Evolutionary conservation across 2,329 filamentous ascomycete species (phyloP), one percentile per base, ranked within the genome.

Genomic region (Aspergillus awamori): DNA sequence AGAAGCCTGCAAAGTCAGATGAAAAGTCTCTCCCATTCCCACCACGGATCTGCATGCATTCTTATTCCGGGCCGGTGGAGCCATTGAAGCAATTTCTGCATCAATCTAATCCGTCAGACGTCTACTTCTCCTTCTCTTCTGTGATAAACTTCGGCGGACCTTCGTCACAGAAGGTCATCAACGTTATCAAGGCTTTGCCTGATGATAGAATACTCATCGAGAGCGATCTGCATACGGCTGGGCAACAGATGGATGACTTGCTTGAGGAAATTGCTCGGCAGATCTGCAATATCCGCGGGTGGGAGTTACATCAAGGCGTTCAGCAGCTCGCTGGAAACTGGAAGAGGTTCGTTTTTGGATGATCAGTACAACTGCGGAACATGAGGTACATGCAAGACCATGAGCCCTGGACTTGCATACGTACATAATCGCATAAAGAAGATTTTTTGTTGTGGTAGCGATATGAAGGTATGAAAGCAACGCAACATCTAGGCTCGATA

Each of bases 41-140:
- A 4, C 93, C 93, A 0, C 83, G 93, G 8, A 89, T 98, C 72
- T 99, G 95, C 72, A 86, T 99, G 61, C 95, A 99, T 76, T 97
- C 93, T 0, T 99, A 93, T 76, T 96, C 91, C 52, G 94, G 92
- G 0, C 85, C 89, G 5, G 82, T 86, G 10, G 88, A 95, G 59
- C 84, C 89, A 33, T 79, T 97, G 39, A 88, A 85, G 65, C 92
- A 93, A 74, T 98, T 97, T 70, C 79, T 92, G 52, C 84, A 90
- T 65, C 85, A 86, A 1, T 81, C 84, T 1, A 86, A 95, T 8
- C 94, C 94, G 0, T 87, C 88, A 0, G 82, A 87, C 15, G 83
- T 98, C 20, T 99, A 88, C 76, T 93, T 96, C 69, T 97, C 93
- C 1, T 96, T 98, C 72, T 97, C 93, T 1, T 83, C 84, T 0